Conservation (phyloP, 192 early-diverging fungal species). For the Backusella australiensis region DNA sequence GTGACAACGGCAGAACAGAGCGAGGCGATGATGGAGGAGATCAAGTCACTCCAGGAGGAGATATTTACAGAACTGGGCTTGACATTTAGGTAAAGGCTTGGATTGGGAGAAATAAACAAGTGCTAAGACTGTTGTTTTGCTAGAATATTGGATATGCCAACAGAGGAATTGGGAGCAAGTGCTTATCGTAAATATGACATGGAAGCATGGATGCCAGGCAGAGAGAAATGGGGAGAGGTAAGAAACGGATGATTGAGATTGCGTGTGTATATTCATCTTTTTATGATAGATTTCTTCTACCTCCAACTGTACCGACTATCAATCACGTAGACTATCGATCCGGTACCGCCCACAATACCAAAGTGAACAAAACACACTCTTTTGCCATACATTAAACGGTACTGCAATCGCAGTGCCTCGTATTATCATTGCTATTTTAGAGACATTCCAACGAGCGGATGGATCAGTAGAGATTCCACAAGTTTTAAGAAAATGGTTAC, state of each 20-base stretch:
- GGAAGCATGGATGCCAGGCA: slow-evolving; percentile 95
- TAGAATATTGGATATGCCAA: slow-evolving; percentile 87
- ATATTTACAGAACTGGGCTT: slow-evolving; percentile 78
- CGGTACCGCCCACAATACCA: slow-evolving; percentile 44
- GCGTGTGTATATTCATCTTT: too few relatives aligned
- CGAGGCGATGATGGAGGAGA: slow-evolving; percentile 66
- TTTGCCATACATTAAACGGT: slow-evolving; percentile 90
- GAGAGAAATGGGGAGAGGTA: slow-evolving; percentile 73
- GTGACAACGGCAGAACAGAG: slow-evolving; percentile 62
- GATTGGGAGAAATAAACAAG: background rate
- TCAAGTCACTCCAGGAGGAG: slow-evolving; percentile 68
- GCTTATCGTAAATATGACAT: slow-evolving; percentile 91
- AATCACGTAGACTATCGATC: slow-evolving; percentile 83
- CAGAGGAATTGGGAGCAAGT: slow-evolving; percentile 84
- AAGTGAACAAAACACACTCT: slow-evolving; percentile 42
- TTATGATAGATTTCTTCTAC: slow-evolving; percentile 72
- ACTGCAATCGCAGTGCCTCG: slow-evolving; percentile 90
- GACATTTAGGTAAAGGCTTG: slow-evolving; percentile 52
- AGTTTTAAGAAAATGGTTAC: slow-evolving; percentile 67
- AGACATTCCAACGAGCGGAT: slow-evolving; percentile 72
- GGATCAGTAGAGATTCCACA: slow-evolving; percentile 72
- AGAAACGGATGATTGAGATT: background rate
- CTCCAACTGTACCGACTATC: slow-evolving; percentile 93
- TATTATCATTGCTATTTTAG: slow-evolving; percentile 82
- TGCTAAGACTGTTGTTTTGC: background rate